These are phyloP conservation scores for Nymphaea colorata DNA, from an alignment of 164 flowering plant genomes.

Conservation along the genomic window DNA sequence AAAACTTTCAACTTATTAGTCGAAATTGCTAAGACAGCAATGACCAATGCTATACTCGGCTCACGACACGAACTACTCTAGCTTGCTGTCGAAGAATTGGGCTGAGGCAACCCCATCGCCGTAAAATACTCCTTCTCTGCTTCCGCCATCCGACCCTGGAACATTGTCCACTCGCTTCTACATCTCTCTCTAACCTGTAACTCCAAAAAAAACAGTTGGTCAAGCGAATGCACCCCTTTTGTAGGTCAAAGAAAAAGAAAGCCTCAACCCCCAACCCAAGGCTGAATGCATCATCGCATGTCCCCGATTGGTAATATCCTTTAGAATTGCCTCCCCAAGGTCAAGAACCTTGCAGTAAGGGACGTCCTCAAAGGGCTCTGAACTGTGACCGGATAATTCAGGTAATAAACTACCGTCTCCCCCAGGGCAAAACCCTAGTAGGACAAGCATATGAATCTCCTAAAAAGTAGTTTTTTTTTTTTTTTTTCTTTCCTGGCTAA, in stretches of 20 bases:
- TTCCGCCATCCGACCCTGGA: slow-evolving; percentile 50
- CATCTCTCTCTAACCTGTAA: slow-evolving; percentile 81
- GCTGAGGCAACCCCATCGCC: not conserved
- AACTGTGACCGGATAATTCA: no score
- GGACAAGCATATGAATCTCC: no score
- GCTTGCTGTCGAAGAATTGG: not conserved
- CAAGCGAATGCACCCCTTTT: not conserved
- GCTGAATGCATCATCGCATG: no score
- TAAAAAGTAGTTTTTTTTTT: not conserved
- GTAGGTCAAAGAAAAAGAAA: not conserved
- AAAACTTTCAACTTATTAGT: no score
- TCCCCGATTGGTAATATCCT: no score
- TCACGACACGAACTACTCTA: not conserved
- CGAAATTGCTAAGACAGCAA: no score
- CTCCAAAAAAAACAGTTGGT: not conserved
- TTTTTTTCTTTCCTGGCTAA: not conserved
- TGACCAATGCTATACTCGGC: no score
- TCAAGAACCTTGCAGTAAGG: no score
- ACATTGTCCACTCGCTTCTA: slow-evolving; percentile 68
- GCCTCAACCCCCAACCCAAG: not conserved
- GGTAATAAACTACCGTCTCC: no score
- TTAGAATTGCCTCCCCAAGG: no score
- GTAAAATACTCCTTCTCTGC: slow-evolving; percentile 57
- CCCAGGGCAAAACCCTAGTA: no score
- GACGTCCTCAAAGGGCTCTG: no score